These are phyloP conservation scores for Calonectria ilicicola DNA, from an alignment of 2,329 filamentous ascomycete species.

Conservation along the genomic window DNA sequence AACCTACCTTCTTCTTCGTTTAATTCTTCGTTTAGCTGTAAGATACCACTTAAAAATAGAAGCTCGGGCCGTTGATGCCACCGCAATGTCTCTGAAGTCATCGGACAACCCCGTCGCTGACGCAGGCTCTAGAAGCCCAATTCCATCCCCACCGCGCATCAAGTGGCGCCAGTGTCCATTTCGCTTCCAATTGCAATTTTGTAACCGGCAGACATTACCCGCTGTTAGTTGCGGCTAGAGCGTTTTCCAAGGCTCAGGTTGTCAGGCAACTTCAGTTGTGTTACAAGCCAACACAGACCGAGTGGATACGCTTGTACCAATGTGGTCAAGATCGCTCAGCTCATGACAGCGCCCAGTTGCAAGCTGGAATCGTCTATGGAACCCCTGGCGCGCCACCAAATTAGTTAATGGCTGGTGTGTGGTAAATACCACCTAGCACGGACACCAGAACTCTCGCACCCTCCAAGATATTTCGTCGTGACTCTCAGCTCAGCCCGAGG, in stretches of 20 bases:
- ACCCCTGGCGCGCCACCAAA: not conserved
- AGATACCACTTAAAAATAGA: conserved; percentile 5
- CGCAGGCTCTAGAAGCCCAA: not conserved
- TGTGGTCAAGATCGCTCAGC: not conserved
- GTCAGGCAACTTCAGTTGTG: not conserved
- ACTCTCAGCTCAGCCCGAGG: not conserved
- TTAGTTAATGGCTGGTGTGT: not conserved
- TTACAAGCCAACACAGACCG: not conserved
- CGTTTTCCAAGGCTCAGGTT: not conserved
- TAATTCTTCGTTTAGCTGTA: too few species aligned
- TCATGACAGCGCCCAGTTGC: not conserved
- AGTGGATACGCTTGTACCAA: not conserved
- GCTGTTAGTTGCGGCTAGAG: not conserved
- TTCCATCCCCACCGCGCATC: not conserved
- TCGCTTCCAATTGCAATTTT: not conserved
- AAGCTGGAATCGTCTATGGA: not conserved
- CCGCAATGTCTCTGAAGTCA: not conserved
- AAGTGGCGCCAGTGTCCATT: not conserved
- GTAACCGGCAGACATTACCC: not conserved
- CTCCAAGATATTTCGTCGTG: not conserved
- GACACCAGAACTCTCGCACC: not conserved
- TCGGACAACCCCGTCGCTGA: not conserved
- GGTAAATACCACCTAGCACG: not conserved
- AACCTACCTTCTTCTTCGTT: too few species aligned
- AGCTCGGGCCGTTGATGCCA: not conserved